Evolutionary conservation across 2,329 filamentous ascomycete genomes (phyloP).

Genomic region (Cladosporium sp.): DNA sequence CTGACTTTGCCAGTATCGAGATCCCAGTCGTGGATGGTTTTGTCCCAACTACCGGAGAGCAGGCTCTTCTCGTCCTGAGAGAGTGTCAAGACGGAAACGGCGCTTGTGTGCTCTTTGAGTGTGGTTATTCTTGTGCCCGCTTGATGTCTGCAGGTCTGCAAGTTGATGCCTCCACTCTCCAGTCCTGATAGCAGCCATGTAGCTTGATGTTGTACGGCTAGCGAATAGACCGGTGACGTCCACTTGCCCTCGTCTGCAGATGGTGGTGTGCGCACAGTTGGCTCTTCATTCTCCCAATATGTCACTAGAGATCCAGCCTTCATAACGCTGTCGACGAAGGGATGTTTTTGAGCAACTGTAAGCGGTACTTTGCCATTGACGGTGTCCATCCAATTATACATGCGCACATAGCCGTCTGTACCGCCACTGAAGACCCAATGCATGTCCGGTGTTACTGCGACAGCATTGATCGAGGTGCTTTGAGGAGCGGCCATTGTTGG

Average conservation of each 20-base stretch:
- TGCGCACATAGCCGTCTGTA: slow-evolving; percentile 90
- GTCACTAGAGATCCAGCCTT: slow-evolving; percentile 92
- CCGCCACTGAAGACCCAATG: slow-evolving; percentile 93
- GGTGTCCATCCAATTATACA: slow-evolving; percentile 92
- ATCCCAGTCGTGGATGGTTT: slow-evolving; percentile 91
- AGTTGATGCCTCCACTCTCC: slow-evolving; percentile 85
- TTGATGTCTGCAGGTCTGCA: slow-evolving; percentile 89
- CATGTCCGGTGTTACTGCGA: slow-evolving; percentile 89
- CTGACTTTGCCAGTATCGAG: slow-evolving; percentile 76
- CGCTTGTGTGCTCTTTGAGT: slow-evolving; percentile 79
- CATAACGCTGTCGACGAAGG: slow-evolving; percentile 94
- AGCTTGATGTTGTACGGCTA: slow-evolving; percentile 84
- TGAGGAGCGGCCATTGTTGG: slow-evolving; percentile 96
- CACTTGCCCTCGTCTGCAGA: slow-evolving; percentile 48
- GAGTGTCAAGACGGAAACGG: slow-evolving; percentile 81
- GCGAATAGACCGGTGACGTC: slow-evolving; percentile 83
- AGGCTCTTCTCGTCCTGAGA: slow-evolving; percentile 81
- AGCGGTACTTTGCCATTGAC: slow-evolving; percentile 91
- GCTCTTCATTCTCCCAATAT: slow-evolving; percentile 97
- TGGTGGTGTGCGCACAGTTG: slow-evolving; percentile 27
- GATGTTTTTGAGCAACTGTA: slow-evolving; percentile 92
- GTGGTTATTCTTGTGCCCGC: slow-evolving; percentile 85
- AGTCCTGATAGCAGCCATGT: slow-evolving; percentile 88
- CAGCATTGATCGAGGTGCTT: slow-evolving; percentile 89
- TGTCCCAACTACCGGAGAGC: slow-evolving; percentile 94